These are phyloP conservation scores for Pterocarpus santalinus DNA, from an alignment of 306 rosid genomes.

Conservation along the genomic window DNA sequence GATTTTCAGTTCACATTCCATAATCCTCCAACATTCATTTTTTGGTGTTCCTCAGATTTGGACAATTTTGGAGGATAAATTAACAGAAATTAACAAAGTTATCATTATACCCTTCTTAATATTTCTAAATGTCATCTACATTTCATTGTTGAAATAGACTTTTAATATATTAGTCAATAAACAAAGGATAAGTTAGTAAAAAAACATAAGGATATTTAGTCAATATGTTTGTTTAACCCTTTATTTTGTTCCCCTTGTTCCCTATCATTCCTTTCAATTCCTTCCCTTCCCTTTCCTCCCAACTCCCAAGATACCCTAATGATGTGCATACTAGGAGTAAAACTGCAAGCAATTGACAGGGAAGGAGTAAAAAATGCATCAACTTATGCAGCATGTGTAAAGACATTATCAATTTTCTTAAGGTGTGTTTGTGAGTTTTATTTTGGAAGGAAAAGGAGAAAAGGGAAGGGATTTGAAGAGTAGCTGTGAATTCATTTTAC, in stretches of 20 bases:
- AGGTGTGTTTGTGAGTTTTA: too few species aligned
- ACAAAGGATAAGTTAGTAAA: background rate
- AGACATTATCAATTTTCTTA: conserved; percentile 9
- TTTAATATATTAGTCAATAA: background rate
- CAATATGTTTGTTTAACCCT: background rate
- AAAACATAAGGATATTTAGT: background rate
- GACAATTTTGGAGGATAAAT: background rate
- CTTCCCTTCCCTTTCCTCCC: background rate
- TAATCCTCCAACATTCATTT: too few species aligned
- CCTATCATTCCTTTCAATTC: background rate
- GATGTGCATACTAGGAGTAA: background rate
- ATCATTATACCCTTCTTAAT: background rate
- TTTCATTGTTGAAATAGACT: background rate
- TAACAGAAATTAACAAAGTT: background rate
- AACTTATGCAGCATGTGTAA: conserved; percentile 3
- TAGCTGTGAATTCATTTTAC: too few species aligned
- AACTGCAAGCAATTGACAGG: background rate
- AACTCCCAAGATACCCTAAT: background rate
- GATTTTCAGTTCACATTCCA: background rate
- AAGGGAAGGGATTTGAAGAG: too few species aligned
- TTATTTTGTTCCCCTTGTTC: background rate
- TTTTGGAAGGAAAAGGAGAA: too few species aligned
- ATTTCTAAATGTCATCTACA: background rate
- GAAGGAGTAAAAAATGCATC: background rate
- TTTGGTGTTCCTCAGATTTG: background rate